These are phyloP conservation scores for Sugiyamaella lignohabitans DNA, from an alignment of 805 yeast species.

Conservation along the genomic window DNA sequence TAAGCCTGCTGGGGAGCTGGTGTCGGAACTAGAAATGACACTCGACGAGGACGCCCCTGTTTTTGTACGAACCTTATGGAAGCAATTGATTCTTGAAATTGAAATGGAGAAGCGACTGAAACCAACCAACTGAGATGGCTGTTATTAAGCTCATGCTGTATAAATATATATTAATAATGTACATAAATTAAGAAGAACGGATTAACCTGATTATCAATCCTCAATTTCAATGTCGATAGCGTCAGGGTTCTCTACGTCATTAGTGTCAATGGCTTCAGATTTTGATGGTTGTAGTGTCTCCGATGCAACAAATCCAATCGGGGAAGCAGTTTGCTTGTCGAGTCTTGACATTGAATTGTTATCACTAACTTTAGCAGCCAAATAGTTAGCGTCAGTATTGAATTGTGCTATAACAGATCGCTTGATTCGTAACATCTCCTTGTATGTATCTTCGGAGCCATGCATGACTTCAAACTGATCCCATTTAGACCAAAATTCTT, in stretches of 20 bases:
- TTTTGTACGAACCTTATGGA: conserved; percentile 24
- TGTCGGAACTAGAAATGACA: conserved; percentile 29
- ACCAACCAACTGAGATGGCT: no score
- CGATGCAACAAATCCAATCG: conserved; percentile 23
- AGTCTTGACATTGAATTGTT: conserved; percentile 7
- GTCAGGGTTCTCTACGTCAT: conserved; percentile 16
- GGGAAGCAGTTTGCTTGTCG: conserved; percentile 13
- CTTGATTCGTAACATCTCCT: conserved; percentile 62
- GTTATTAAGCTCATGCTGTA: conserved; percentile 7
- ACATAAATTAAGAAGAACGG: no score
- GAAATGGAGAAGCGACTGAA: conserved; percentile 15
- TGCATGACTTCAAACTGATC: conserved; percentile 61
- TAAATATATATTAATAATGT: not conserved
- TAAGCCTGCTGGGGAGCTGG: conserved; percentile 24
- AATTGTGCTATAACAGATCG: conserved; percentile 33
- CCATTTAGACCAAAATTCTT: conserved; percentile 60
- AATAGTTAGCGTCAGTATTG: conserved; percentile 12
- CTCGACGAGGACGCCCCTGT: conserved; percentile 41
- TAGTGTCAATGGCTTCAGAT: not conserved
- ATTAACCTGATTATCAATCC: no score
- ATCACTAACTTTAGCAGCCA: conserved; percentile 14
- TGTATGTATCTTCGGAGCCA: conserved; percentile 68
- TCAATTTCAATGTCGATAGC: conserved; percentile 16
- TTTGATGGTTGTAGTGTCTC: not conserved
- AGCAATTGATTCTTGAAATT: conserved; percentile 19